Percentiles rank a stretch among this genome's conserved stretches.
Evolutionary conservation across 805 yeast genomes (phyloP).

Genomic region (Alloascoidea africana): DNA sequence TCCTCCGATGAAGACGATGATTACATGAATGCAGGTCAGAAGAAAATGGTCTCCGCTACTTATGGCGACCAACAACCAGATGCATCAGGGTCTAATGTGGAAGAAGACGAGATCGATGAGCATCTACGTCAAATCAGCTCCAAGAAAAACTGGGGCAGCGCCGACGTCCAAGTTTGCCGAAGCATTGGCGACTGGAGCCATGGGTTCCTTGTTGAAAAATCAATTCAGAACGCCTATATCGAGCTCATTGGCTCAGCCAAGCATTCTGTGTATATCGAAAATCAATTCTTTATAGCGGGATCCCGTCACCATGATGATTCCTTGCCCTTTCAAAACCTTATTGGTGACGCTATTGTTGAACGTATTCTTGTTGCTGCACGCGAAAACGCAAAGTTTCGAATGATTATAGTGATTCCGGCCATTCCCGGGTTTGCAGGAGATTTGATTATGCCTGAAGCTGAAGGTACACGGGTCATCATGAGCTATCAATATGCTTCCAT

Average conservation of each 20-base stretch:
- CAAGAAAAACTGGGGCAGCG: constrained; percentile 4
- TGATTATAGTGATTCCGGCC: constrained; percentile 5
- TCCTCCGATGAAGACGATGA: constrained; percentile 2
- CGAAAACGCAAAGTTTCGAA: constrained; percentile 3
- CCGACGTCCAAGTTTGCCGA: constrained; percentile 3
- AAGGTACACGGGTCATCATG: constrained; percentile 6
- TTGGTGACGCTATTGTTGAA: constrained; percentile 5
- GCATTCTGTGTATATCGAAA: constrained; percentile 25
- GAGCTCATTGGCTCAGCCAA: constrained; percentile 13
- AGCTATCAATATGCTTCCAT: constrained; percentile 5
- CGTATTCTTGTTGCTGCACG: constrained; percentile 5
- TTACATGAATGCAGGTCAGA: background rate
- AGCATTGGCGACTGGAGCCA: constrained; percentile 6
- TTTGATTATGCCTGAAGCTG: constrained; percentile 4
- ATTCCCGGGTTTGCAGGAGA: constrained; percentile 7
- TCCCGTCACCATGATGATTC: constrained; percentile 5
- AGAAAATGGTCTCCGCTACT: background rate
- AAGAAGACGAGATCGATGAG: background rate
- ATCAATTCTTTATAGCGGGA: constrained; percentile 17
- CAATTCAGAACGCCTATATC: constrained; percentile 6
- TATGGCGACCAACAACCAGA: background rate
- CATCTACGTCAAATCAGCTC: background rate
- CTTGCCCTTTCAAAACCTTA: constrained; percentile 5
- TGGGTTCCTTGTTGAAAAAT: constrained; percentile 5
- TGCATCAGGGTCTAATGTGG: background rate